These are phyloP conservation scores for Chondrus crispus DNA, from an alignment of 23 red algal genomes.

Conservation along the genomic window DNA sequence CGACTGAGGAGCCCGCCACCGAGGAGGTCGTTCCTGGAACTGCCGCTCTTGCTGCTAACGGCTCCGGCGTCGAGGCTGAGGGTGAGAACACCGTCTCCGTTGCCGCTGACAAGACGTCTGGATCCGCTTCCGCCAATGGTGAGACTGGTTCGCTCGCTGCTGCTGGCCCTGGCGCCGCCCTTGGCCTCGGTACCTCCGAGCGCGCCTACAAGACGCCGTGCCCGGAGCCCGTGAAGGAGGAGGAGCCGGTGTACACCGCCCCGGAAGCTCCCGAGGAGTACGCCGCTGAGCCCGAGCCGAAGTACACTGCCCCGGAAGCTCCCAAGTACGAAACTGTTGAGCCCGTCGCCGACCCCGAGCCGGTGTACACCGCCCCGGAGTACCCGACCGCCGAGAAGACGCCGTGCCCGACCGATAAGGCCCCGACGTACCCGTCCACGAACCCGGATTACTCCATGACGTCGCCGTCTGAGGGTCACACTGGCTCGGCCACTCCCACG, in stretches of 20 bases:
- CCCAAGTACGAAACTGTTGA: too few species aligned
- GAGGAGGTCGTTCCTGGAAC: too few species aligned
- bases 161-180: conserved; percentile 32
- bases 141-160: conserved; percentile 46
- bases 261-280: not conserved
- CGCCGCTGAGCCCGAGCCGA: not conserved
- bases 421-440: too few species aligned
- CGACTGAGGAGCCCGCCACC: too few species aligned
- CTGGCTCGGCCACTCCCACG: not conserved
- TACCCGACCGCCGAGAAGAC: too few species aligned
- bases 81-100: conserved; percentile 61
- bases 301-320: conserved; percentile 1
- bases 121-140: conserved; percentile 56
- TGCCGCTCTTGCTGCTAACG: conserved; percentile 36
- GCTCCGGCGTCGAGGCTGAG: conserved; percentile 36
- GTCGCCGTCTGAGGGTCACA: not conserved
- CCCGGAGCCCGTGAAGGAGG: not conserved
- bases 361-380: not conserved
- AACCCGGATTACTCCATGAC: conserved; percentile 6
- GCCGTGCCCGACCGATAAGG: not conserved
- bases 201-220: not conserved
- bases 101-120: conserved; percentile 34
- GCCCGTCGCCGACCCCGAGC: not conserved
- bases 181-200: conserved; percentile 35
- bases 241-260: not conserved